Percentiles rank a stretch among this genome's conserved stretches.
phyloP scores from a whole-genome alignment of 768 basidiomycete species.

The Candolleomyces eurysporus region DNA sequence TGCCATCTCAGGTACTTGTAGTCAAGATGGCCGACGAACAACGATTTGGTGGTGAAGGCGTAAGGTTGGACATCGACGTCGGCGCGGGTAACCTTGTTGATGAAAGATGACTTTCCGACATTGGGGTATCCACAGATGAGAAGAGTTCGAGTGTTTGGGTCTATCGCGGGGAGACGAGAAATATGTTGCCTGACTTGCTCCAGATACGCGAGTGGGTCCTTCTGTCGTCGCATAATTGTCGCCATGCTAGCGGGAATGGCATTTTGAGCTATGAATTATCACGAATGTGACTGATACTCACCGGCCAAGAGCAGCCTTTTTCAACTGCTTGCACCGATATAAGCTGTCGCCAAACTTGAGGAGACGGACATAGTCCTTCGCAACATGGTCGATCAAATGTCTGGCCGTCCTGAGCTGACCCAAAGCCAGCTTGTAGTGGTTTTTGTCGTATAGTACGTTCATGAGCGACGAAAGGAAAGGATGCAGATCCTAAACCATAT shows the following conservation, averaged over 20 bases:
- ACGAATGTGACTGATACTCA: conserved; percentile 34
- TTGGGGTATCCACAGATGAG: conserved; percentile 99
- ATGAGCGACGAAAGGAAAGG: conserved; percentile 94
- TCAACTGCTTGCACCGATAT: conserved; percentile 98
- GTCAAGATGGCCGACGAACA: conserved; percentile 98
- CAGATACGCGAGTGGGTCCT: conserved; percentile 96
- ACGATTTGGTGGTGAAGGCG: conserved; percentile 98
- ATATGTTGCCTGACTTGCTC: conserved; percentile 99
- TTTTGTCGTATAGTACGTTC: conserved; percentile 99
- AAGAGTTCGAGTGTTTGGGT: conserved; percentile 96
- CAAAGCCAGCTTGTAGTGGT: conserved; percentile 98
- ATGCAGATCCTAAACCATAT: conserved; percentile 69
- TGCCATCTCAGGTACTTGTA: conserved; percentile 99
- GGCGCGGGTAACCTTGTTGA: conserved; percentile 99
- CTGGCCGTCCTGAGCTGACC: conserved; percentile 94
- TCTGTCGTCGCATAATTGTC: conserved; percentile 97
- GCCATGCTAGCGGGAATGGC: conserved; percentile 71
- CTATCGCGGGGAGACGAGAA: conserved; percentile 95
- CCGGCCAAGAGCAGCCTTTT: conserved; percentile 96
- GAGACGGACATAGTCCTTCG: conserved; percentile 94
- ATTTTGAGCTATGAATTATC: not conserved
- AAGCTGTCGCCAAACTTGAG: conserved; percentile 98
- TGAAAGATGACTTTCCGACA: conserved; percentile 98
- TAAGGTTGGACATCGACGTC: conserved; percentile 99
- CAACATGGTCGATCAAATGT: conserved; percentile 95